phyloP scores from a whole-genome alignment of 768 basidiomycete species.

The Multifurca ochricompacta region DNA sequence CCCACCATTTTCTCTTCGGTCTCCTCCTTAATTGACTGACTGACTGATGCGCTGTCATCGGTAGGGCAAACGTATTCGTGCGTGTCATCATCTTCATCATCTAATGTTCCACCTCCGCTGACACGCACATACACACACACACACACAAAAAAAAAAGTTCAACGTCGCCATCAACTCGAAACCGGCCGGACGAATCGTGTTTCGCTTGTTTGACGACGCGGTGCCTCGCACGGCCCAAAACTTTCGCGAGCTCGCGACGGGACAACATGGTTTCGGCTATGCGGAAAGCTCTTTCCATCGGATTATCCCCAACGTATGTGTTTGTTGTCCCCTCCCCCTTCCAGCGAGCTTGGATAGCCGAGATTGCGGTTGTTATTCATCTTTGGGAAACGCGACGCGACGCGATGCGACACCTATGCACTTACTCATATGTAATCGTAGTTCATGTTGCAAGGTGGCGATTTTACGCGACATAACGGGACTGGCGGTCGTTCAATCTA shows the following conservation, averaged over 20 bases:
- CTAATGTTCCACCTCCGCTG: neutral
- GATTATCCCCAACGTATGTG: slow-evolving; percentile 34
- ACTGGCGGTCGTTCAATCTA: slow-evolving; percentile 35
- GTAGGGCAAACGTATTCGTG: slow-evolving; percentile 26
- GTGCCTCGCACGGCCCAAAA: slow-evolving; percentile 78
- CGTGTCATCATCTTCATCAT: neutral
- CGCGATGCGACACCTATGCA: too few species aligned
- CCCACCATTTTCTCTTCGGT: neutral
- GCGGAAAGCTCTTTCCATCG: slow-evolving; percentile 59
- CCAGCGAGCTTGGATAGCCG: too few species aligned
- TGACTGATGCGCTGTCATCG: neutral
- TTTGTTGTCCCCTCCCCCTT: neutral
- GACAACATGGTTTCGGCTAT: slow-evolving; percentile 66
- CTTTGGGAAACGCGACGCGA: too few species aligned
- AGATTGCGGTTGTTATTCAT: too few species aligned
- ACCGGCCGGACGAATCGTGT: slow-evolving; percentile 64
- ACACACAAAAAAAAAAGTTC: too few species aligned
- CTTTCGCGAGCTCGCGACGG: slow-evolving; percentile 73
- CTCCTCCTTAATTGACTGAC: neutral
- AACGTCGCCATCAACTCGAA: slow-evolving; percentile 53
- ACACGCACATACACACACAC: too few species aligned
- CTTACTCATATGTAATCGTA: slow-evolving; percentile 4
- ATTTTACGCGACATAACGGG: slow-evolving; percentile 32
- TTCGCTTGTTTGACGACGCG: slow-evolving; percentile 75
- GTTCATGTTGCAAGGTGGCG: slow-evolving; percentile 37